Percentiles rank a stretch among this genome's conserved stretches.
Evolutionary conservation across 1,284 basidiomycete genomes (phyloP).

Genomic region (Dichomitus squalens): DNA sequence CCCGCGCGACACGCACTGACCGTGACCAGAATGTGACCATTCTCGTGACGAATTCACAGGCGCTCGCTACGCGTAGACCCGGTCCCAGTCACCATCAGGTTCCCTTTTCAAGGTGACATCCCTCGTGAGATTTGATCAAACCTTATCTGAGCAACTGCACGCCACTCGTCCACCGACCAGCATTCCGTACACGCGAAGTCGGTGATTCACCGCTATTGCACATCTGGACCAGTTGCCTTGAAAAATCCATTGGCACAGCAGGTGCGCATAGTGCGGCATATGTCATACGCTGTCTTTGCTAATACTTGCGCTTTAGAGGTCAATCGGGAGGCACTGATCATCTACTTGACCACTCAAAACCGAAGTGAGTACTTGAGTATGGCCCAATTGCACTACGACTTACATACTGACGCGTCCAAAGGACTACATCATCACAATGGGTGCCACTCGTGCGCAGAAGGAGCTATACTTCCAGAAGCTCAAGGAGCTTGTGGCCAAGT

Average conservation of each 20-base stretch:
- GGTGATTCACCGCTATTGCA: conserved; percentile 9
- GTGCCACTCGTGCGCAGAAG: conserved; percentile 90
- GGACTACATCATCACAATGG: conserved; percentile 66
- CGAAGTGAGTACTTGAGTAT: conserved; percentile 22
- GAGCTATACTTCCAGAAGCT: conserved; percentile 94
- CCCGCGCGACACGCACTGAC: no score
- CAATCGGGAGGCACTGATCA: conserved; percentile 80
- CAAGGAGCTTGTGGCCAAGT: conserved; percentile 90
- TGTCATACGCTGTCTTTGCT: background rate
- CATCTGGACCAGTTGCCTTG: conserved; percentile 59
- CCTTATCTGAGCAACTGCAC: conserved; percentile 33
- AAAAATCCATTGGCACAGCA: conserved; percentile 86
- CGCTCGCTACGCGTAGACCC: conserved; percentile 4
- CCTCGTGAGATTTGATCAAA: conserved; percentile 19
- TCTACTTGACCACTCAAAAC: conserved; percentile 16
- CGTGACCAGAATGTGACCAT: no score
- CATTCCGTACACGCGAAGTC: conserved; percentile 1
- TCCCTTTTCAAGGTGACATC: background rate
- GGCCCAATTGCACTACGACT: background rate
- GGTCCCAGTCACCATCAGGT: background rate
- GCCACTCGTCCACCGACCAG: conserved; percentile 21
- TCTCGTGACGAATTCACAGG: no score
- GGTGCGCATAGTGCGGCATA: conserved; percentile 28
- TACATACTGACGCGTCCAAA: background rate
- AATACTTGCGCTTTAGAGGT: conserved; percentile 55